Conservation (phyloP, 1,284 basidiomycete genomes). For the Xerocomus cyaneibrunnescens region DNA sequence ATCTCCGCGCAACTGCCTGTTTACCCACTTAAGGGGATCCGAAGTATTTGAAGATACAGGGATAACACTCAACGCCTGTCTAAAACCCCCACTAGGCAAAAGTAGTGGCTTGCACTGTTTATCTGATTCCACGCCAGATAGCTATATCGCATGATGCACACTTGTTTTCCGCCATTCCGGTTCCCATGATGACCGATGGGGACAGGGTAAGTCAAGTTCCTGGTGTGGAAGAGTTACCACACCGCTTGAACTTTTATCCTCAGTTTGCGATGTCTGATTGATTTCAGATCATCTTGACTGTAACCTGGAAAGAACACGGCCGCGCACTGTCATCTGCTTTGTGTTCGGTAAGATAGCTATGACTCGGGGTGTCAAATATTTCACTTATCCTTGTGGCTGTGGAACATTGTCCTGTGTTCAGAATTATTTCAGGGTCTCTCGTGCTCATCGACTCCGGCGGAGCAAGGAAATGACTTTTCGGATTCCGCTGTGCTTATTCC, state of each 20-base stretch:
- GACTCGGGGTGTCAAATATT: not conserved
- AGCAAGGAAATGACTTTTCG: not conserved
- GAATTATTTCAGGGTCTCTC: not conserved
- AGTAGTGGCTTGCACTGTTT: not conserved
- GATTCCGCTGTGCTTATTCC: not conserved
- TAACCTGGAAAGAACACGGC: not conserved
- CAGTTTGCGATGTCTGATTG: not conserved
- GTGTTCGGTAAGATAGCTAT: not conserved
- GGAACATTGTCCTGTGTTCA: not conserved
- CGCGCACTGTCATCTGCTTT: not conserved
- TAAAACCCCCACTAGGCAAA: not conserved
- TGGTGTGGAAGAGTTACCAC: not conserved
- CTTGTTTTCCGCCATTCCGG: not conserved
- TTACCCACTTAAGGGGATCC: not conserved
- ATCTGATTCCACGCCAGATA: not conserved
- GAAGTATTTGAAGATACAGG: not conserved
- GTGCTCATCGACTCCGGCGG: not conserved
- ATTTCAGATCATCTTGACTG: constrained; percentile 1
- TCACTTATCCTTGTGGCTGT: not conserved
- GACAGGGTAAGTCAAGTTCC: not conserved
- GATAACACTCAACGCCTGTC: not conserved
- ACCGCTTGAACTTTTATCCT: not conserved
- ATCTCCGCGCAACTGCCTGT: not conserved
- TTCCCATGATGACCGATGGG: no score
- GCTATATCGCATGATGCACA: not conserved